Conservation (phyloP, 306 rosid genomes). For the Trifolium subterraneum region DNA sequence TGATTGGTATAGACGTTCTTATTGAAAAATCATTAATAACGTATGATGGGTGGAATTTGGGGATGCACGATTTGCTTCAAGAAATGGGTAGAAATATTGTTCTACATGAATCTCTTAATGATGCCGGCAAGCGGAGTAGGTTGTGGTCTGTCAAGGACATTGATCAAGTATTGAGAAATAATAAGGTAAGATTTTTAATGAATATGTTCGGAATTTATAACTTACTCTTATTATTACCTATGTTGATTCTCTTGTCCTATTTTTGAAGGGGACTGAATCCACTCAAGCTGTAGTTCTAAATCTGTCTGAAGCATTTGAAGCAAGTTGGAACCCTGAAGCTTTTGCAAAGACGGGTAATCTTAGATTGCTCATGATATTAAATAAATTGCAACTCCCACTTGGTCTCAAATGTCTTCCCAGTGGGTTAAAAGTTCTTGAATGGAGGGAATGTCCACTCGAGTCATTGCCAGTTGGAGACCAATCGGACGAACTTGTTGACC, state of each 20-base stretch:
- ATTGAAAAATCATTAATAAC: slow-evolving; percentile 42
- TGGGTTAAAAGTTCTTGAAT: slow-evolving; percentile 28
- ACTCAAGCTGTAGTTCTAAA: slow-evolving; percentile 22
- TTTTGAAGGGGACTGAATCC: slow-evolving; percentile 18
- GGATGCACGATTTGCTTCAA: slow-evolving; percentile 46
- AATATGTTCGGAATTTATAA: background rate
- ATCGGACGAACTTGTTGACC: slow-evolving; percentile 38
- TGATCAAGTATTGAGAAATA: slow-evolving; percentile 31
- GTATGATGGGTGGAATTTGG: slow-evolving; percentile 7
- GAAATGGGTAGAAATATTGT: slow-evolving; percentile 45
- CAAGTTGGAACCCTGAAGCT: slow-evolving; percentile 29
- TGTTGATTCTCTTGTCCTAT: background rate
- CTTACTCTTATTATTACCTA: slow-evolving; percentile 1
- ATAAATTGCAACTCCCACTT: slow-evolving; percentile 32
- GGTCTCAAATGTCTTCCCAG: slow-evolving; percentile 40
- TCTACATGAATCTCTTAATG: slow-evolving; percentile 36
- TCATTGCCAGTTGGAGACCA: slow-evolving; percentile 22
- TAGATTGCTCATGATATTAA: slow-evolving; percentile 33
- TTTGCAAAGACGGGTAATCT: slow-evolving; percentile 41
- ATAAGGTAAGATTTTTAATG: slow-evolving; percentile 14
- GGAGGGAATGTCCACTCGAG: slow-evolving; percentile 39
- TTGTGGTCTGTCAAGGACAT: slow-evolving; percentile 44
- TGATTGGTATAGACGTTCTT: slow-evolving; percentile 28
- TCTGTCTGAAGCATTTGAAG: background rate
- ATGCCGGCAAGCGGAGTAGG: slow-evolving; percentile 42